A percentile compares a stretch with the other conserved stretches of the same genome.
phyloP scores from a whole-genome alignment of 768 basidiomycete species.

The Leccinum longicurvipes region DNA sequence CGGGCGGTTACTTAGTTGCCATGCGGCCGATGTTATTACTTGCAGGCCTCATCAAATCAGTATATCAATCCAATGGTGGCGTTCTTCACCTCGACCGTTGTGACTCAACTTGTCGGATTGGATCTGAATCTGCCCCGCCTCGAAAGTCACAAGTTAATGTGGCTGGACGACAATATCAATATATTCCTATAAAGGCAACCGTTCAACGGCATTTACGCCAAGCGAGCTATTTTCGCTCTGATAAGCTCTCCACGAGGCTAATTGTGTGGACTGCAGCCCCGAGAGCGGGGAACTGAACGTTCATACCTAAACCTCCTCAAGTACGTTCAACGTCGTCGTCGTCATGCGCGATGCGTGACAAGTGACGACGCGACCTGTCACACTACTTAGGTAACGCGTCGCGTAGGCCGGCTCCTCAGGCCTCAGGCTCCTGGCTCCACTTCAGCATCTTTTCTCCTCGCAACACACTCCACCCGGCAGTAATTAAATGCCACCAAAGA shows the following conservation, averaged over 20 bases:
- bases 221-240: neutral
- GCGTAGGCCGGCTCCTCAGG: neutral
- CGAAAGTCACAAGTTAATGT: neutral
- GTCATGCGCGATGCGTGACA: slow-evolving; percentile 10
- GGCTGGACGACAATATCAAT: neutral
- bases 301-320: too few species aligned
- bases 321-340: too few species aligned
- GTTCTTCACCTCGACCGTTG: neutral
- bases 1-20: neutral
- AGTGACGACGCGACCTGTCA: slow-evolving; percentile 28
- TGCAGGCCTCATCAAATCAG: neutral
- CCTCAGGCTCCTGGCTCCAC: neutral
- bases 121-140: neutral
- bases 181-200: neutral
- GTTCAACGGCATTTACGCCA: neutral
- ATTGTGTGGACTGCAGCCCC: neutral
- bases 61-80: neutral
- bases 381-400: slow-evolving; percentile 19
- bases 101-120: neutral
- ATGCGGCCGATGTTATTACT: neutral
- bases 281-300: neutral
- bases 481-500: slow-evolving; percentile 23
- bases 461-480: neutral
- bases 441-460: neutral
- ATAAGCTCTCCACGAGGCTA: neutral